These are phyloP conservation scores for Candida sp. DNA, from an alignment of 1,139 yeast genomes.

Conservation along the genomic window DNA sequence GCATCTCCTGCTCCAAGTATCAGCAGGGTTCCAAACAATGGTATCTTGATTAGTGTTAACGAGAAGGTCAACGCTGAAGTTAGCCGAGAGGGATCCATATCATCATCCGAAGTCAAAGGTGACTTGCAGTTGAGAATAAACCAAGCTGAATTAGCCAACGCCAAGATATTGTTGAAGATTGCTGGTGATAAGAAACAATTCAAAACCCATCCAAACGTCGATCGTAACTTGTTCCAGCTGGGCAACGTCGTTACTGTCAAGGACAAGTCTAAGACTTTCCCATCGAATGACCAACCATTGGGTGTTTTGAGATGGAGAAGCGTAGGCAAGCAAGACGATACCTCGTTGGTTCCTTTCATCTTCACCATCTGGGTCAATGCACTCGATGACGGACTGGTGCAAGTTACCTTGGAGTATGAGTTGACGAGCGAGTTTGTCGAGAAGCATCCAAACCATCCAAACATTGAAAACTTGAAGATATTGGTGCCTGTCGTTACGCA, in stretches of 20 bases:
- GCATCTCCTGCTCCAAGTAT: constrained; percentile 29
- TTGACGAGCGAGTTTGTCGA: constrained; percentile 45
- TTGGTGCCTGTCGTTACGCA: constrained; percentile 66
- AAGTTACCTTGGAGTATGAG: constrained; percentile 91
- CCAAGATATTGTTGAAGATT: constrained; percentile 63
- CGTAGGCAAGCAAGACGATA: constrained; percentile 61
- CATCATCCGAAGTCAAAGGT: constrained; percentile 84
- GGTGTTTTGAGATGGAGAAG: constrained; percentile 95
- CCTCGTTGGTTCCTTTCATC: constrained; percentile 67
- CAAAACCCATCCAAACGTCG: constrained; percentile 97
- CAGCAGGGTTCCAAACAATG: constrained; percentile 61
- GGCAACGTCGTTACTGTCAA: constrained; percentile 70
- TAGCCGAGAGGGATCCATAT: constrained; percentile 82
- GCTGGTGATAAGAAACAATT: constrained; percentile 62
- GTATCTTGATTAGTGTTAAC: constrained; percentile 76
- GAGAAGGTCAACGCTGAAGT: constrained; percentile 82
- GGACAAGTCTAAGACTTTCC: constrained; percentile 82
- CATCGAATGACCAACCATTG: constrained; percentile 86
- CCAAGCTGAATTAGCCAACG: constrained; percentile 66
- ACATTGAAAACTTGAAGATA: constrained; percentile 61
- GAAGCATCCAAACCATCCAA: constrained; percentile 33
- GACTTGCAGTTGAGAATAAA: constrained; percentile 89
- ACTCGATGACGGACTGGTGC: constrained; percentile 56
- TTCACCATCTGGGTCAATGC: constrained; percentile 87
- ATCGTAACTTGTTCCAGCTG: constrained; percentile 67